Conservation (phyloP, 164 flowering plant species). For the Chimonanthus praecox region DNA sequence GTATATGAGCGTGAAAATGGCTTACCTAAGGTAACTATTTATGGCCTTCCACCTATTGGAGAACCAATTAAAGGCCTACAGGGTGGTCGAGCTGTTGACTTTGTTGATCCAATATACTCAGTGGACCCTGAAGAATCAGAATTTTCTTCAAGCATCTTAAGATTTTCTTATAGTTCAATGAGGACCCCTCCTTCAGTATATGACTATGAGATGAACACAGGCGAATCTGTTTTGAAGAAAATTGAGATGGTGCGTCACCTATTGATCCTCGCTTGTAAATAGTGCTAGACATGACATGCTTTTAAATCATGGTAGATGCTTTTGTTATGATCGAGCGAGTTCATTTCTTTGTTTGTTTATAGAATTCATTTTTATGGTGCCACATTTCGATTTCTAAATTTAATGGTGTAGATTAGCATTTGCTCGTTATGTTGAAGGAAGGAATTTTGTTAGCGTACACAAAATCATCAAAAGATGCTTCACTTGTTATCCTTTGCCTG, state of each 20-base stretch:
- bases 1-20: constrained; percentile 76
- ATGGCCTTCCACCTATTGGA: constrained; percentile 63
- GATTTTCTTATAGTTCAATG: constrained; percentile 73
- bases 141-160: constrained; percentile 57
- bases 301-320: neutral
- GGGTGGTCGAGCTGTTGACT: constrained; percentile 59
- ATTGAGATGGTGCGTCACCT: constrained; percentile 45
- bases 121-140: constrained; percentile 52
- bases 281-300: neutral
- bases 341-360: too few species aligned
- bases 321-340: neutral
- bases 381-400: too few species aligned
- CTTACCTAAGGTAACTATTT: constrained; percentile 49
- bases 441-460: too few species aligned
- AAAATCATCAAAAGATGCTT: too few species aligned
- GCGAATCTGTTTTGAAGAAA: constrained; percentile 70
- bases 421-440: too few species aligned
- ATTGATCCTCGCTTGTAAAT: neutral
- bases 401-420: too few species aligned
- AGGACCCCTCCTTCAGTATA: constrained; percentile 77
- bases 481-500: too few species aligned
- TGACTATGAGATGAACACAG: constrained; percentile 83
- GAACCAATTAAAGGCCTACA: constrained; percentile 50
- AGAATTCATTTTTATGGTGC: too few species aligned
- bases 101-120: constrained; percentile 69